Evolutionary conservation across 306 rosid genomes (phyloP).

Genomic region (Delonix regia): DNA sequence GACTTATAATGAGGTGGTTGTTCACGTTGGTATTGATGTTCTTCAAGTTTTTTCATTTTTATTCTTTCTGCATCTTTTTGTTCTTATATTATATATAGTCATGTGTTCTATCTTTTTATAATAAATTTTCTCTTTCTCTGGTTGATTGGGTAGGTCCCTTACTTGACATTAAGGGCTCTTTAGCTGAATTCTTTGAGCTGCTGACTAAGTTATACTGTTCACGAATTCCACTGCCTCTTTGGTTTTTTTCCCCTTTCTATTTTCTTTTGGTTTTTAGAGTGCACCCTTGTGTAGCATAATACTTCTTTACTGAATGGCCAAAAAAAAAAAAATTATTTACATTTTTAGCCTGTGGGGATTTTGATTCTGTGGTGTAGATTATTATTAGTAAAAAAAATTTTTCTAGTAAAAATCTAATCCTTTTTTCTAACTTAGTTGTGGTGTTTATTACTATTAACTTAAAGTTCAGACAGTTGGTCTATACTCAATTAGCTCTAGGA

Average conservation of each 20-base stretch:
- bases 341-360: not conserved
- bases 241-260: not conserved
- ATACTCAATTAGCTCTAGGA: not conserved
- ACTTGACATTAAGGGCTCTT: not conserved
- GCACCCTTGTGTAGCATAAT: not conserved
- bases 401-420: not conserved
- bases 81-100: not conserved
- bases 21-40: too few species aligned
- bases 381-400: not conserved
- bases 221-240: not conserved
- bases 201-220: constrained; percentile 6
- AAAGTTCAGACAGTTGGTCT: not conserved
- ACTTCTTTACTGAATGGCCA: not conserved
- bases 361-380: not conserved
- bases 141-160: not conserved
- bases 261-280: not conserved
- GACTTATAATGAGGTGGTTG: not conserved
- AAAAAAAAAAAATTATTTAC: too few species aligned
- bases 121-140: not conserved
- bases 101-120: not conserved
- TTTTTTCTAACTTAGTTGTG: not conserved
- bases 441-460: not conserved
- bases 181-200: not conserved
- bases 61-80: too few species aligned
- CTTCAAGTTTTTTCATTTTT: too few species aligned